These are phyloP conservation scores for Fusarium sublunatum DNA, from an alignment of 2,329 filamentous ascomycete genomes.

Conservation along the genomic window DNA sequence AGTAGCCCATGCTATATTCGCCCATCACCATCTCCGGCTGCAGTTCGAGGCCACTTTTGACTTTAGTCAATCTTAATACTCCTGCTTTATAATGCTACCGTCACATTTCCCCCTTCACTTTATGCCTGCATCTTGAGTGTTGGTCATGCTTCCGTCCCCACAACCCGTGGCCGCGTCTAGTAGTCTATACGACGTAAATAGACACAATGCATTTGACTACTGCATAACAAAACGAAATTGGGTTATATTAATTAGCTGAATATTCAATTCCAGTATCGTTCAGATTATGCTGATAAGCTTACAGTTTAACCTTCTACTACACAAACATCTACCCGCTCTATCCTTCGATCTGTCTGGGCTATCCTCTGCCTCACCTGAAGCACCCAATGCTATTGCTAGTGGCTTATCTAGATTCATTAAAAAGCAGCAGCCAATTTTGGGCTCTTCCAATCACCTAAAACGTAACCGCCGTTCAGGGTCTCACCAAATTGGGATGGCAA, in stretches of 20 bases:
- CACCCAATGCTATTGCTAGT: constrained; percentile 29
- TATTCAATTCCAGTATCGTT: background rate
- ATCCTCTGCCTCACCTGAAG: constrained; percentile 41
- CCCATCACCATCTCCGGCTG: constrained; percentile 16
- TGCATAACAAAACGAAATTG: constrained; percentile 27
- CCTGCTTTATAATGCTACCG: constrained; percentile 29
- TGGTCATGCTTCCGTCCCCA: constrained; percentile 21
- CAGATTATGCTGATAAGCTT: constrained; percentile 7
- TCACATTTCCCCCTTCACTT: constrained; percentile 26
- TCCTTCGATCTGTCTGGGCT: background rate
- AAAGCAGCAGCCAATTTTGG: constrained; percentile 23
- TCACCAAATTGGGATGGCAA: constrained; percentile 38
- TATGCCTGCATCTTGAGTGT: constrained; percentile 7
- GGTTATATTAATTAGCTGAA: background rate
- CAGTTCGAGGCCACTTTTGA: constrained; percentile 13
- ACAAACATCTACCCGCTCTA: background rate
- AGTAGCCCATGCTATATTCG: constrained; percentile 5
- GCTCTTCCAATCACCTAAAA: constrained; percentile 24
- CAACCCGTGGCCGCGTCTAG: constrained; percentile 16
- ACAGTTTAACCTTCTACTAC: background rate
- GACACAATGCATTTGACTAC: constrained; percentile 21
- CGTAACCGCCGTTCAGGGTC: constrained; percentile 28
- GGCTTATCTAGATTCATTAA: constrained; percentile 18
- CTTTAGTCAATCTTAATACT: constrained; percentile 15
- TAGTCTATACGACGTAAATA: constrained; percentile 38